Evolutionary conservation across 208 protist species (phyloP).

Genomic region (Acanthamoeba sp.): DNA sequence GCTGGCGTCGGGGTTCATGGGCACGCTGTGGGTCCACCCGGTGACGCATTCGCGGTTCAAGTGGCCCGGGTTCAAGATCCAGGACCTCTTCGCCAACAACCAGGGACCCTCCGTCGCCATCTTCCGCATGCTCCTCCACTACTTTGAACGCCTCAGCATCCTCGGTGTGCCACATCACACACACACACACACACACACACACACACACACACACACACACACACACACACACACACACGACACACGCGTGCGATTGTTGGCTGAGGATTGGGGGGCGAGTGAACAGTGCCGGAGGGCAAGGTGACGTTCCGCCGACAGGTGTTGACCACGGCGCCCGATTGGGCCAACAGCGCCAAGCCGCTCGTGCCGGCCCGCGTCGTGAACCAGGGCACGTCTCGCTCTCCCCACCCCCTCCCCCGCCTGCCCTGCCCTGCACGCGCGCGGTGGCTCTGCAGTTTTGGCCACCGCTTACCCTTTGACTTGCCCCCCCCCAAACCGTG

Average conservation of each 20-base stretch:
- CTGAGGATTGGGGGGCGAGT: not conserved
- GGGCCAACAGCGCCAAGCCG: conserved; percentile 51
- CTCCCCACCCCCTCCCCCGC: too few relatives aligned
- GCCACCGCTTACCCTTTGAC: too few relatives aligned
- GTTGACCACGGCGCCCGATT: not conserved
- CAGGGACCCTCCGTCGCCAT: not conserved
- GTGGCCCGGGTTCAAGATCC: conserved; percentile 41
- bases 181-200: not conserved
- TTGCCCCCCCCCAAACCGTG: too few relatives aligned
- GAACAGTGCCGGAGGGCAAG: conserved; percentile 41
- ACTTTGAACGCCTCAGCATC: conserved; percentile 57
- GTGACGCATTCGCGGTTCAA: not conserved
- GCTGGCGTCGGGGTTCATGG: conserved; percentile 56
- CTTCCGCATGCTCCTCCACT: conserved; percentile 27
- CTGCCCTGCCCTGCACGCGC: too few relatives aligned
- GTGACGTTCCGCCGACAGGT: conserved; percentile 21
- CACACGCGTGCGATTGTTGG: too few relatives aligned
- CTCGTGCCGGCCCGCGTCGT: not conserved
- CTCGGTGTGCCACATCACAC: not conserved
- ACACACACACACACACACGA: not conserved
- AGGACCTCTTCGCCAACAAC: conserved; percentile 15
- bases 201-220: not conserved
- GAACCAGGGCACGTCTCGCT: not conserved
- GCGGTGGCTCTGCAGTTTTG: too few relatives aligned
- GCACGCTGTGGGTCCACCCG: conserved; percentile 64